Percentiles rank a stretch among this genome's conserved stretches.
phyloP scores from a whole-genome alignment of 805 yeast species.

The Cyberlindnera euphorbiae region DNA sequence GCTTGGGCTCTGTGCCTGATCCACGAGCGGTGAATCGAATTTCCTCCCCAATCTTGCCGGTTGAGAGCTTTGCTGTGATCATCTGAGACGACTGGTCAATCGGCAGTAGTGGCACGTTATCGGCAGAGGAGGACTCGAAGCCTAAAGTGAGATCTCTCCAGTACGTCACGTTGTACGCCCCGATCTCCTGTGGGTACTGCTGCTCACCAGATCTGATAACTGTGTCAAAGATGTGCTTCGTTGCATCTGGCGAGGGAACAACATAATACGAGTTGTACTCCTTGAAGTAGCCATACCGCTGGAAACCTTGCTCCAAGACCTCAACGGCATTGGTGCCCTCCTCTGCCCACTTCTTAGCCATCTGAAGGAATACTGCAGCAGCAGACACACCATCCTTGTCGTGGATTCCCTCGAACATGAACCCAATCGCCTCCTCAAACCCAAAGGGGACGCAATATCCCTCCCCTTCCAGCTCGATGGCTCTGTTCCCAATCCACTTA shows the following conservation, averaged over 20 bases:
- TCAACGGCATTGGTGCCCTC: slow-evolving; percentile 38
- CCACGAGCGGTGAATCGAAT: slow-evolving; percentile 86
- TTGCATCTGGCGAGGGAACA: slow-evolving; percentile 48
- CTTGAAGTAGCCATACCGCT: slow-evolving; percentile 72
- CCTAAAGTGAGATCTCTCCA: slow-evolving; percentile 89
- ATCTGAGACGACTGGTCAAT: slow-evolving; percentile 73
- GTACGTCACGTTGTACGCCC: slow-evolving; percentile 47
- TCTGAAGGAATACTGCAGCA: slow-evolving; percentile 65
- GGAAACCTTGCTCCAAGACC: slow-evolving; percentile 53
- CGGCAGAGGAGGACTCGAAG: slow-evolving; percentile 62
- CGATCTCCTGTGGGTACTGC: slow-evolving; percentile 45
- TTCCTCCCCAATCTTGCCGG: slow-evolving; percentile 25
- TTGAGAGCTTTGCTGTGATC: slow-evolving; percentile 62
- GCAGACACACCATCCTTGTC: slow-evolving; percentile 95
- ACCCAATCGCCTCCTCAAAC: slow-evolving; percentile 94
- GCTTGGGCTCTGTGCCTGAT: slow-evolving; percentile 94
- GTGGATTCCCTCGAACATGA: slow-evolving; percentile 77
- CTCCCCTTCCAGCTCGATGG: slow-evolving; percentile 58
- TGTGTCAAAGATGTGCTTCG: slow-evolving; percentile 49
- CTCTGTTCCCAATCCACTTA: slow-evolving; percentile 94
- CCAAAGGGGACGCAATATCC: slow-evolving; percentile 82
- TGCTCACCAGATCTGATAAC: slow-evolving; percentile 35
- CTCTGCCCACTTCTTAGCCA: slow-evolving; percentile 48
- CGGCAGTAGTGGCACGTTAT: slow-evolving; percentile 61
- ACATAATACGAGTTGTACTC: slow-evolving; percentile 85